Base-by-base conservation (phyloP, 495 filamentous ascomycete species). In the Trichoderma erinaceum region DNA sequence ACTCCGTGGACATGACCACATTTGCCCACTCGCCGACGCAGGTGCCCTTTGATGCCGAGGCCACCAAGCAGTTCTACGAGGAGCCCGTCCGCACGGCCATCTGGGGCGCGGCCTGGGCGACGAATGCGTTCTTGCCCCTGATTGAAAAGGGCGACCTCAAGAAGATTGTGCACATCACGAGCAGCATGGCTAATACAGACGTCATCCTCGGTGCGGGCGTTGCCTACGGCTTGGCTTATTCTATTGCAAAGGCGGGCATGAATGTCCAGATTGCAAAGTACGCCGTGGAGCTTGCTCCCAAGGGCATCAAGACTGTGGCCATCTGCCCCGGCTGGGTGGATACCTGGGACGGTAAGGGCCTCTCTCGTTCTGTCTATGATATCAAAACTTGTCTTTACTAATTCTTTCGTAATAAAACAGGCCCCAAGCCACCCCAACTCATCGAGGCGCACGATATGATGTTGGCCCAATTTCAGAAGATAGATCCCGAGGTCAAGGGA, bases 141-240 rank as follows among this genome's bases (percentile, higher is more conserved):
- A 76, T 87, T 69, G 72, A 75, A 5, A 76, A 77, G 27, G 82
- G 84, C 32, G 70, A 73, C 18, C 70, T 29, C 25, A 88, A 87
- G 73, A 89, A 89, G 69, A 78, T 87, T 67, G 78, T 87, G 66
- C 67, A 80, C 41, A 81, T 88, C 41, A 82, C 83, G 10, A 79
- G 70, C 18, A 85, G 82, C 38, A 32, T 75, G 35, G 83, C 75
- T 0, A 84, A 85, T 68, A 25, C 63, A 10, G 70, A 71, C 23
- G 27, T 78, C 38, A 73, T 69, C 50, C 66, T 70, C 27, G 69
- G 72, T 25, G 48, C 61, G 1, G 73, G 75, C 18, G 63, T 77
- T 13, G 63, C 67, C 18, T 46, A 69, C 38, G 29, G 41, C 38
- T 64, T 71, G n/a, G 67, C 70, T 35, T 78, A 77, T 69, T 7